Percentiles rank a stretch among this genome's conserved stretches.
Conservation (phyloP, 176 grass and related monocot species). For the Eragrostis nindensis region DNA sequence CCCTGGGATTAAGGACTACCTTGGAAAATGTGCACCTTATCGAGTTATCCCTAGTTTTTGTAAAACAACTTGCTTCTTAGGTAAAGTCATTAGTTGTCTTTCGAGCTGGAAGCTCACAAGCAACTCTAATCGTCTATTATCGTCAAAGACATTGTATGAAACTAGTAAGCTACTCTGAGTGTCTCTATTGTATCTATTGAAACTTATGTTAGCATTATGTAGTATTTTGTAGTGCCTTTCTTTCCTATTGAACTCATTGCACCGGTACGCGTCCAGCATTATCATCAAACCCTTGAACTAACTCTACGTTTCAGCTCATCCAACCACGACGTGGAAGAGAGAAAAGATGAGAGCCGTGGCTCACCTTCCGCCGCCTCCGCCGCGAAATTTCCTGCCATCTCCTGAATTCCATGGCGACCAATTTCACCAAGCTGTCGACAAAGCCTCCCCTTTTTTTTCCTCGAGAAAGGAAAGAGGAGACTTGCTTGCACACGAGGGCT, state of each 20-base stretch:
- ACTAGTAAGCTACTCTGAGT: too few species aligned
- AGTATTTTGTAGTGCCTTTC: not conserved
- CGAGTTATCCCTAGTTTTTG: slow-evolving; percentile 1
- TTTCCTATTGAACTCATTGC: not conserved
- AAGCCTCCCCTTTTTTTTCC: not conserved
- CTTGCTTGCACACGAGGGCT: not conserved
- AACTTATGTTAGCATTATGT: too few species aligned
- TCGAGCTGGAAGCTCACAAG: slow-evolving; percentile 24
- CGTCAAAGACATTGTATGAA: too few species aligned
- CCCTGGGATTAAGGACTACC: slow-evolving; percentile 41
- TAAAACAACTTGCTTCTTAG: not conserved
- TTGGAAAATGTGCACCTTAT: slow-evolving; percentile 31
- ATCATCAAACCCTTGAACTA: not conserved
- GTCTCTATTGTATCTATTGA: too few species aligned
- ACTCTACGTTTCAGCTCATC: slow-evolving; percentile 6
- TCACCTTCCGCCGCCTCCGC: too few species aligned
- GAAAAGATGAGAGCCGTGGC: too few species aligned
- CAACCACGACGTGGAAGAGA: not conserved
- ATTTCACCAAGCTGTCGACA: not conserved
- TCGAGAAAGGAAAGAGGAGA: slow-evolving; percentile 2
- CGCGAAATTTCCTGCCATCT: not conserved
- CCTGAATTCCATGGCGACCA: slow-evolving; percentile 10
- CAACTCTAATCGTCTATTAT: slow-evolving; percentile 34
- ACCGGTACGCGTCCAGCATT: not conserved
- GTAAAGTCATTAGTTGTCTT: not conserved